Evolutionary conservation across 108 stramenopile species (phyloP).

Genomic region (Epipyxis sp.): DNA sequence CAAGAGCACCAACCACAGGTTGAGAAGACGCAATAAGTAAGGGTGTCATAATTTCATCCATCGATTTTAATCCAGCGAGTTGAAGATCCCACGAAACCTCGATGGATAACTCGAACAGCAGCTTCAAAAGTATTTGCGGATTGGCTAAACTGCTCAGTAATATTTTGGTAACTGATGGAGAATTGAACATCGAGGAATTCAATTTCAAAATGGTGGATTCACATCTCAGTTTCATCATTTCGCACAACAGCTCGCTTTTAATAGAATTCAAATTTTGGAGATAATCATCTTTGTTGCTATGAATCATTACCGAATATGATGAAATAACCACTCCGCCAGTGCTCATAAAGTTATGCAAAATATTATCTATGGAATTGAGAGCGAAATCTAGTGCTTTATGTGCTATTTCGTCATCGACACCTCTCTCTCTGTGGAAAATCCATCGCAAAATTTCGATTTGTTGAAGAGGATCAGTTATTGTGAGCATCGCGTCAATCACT

Average conservation of each 20-base stretch:
- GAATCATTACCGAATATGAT: not conserved
- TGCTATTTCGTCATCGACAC: not conserved
- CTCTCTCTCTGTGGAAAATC: not conserved
- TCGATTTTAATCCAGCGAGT: not conserved
- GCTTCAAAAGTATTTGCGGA: not conserved
- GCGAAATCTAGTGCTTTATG: not conserved
- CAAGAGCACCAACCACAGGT: not conserved
- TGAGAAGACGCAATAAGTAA: not conserved
- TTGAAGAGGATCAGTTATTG: not conserved
- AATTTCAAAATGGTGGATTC: not conserved
- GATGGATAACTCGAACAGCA: not conserved
- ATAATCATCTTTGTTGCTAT: not conserved
- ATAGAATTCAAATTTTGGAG: not conserved
- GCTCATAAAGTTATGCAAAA: not conserved
- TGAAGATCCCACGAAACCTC: not conserved
- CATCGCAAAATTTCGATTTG: constrained; percentile 1
- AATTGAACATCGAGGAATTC: not conserved
- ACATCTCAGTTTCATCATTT: not conserved
- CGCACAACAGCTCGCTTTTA: not conserved
- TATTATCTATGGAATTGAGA: not conserved
- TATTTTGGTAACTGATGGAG: not conserved
- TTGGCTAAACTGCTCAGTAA: not conserved
- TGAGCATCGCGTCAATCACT: not conserved
- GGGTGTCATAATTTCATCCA: not conserved
- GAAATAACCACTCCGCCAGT: not conserved